Conservation (phyloP, 2,329 filamentous ascomycete species). For the Zalaria sp. region DNA sequence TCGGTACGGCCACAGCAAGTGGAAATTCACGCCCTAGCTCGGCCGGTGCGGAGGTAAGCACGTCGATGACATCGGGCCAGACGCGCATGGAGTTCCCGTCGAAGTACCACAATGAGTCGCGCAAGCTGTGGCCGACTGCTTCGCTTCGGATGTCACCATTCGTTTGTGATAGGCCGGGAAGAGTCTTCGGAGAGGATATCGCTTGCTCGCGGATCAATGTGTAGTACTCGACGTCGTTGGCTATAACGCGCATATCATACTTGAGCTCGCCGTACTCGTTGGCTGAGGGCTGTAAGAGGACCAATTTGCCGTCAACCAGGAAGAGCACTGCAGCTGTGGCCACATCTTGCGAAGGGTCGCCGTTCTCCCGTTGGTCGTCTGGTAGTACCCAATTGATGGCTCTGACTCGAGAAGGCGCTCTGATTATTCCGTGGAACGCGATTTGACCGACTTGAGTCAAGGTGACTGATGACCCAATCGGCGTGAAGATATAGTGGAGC, state of each 20-base stretch:
- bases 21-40: conserved; percentile 58
- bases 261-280: conserved; percentile 76
- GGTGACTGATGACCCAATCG: conserved; percentile 54
- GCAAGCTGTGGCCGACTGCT: conserved; percentile 38
- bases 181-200: conserved; percentile 14
- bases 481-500: conserved; percentile 82
- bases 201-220: conserved; percentile 80
- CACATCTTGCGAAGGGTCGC: conserved; percentile 91
- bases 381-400: conserved; percentile 93
- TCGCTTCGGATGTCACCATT: conserved; percentile 9
- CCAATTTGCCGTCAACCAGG: conserved; percentile 92
- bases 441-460: conserved; percentile 95
- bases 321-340: conserved; percentile 87
- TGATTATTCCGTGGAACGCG: conserved; percentile 88
- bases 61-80: conserved; percentile 79
- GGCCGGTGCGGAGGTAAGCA: conserved; percentile 55
- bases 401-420: conserved; percentile 81
- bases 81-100: conserved; percentile 74
- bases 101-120: conserved; percentile 89
- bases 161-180: background rate
- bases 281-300: conserved; percentile 74
- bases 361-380: conserved; percentile 73
- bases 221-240: conserved; percentile 93
- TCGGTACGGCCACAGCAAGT: conserved; percentile 57
- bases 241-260: conserved; percentile 96